These are phyloP conservation scores for Phytopythium boreale DNA, from an alignment of 352 stramenopile species.

Conservation along the genomic window DNA sequence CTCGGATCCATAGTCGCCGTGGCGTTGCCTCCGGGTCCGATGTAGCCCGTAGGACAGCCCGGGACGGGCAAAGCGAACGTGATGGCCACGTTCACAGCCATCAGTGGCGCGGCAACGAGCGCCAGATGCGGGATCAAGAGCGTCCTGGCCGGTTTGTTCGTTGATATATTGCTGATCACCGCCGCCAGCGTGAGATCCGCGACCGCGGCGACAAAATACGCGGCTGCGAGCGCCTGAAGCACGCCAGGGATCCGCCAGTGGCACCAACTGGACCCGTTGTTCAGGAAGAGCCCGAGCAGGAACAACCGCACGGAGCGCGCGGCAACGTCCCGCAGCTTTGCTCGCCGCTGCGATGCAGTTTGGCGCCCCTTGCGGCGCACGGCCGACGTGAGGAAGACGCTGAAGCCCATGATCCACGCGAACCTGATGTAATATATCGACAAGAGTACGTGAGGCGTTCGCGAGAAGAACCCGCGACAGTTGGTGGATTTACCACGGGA, in stretches of 20 bases:
- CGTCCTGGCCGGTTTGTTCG: background rate
- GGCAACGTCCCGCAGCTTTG: slow-evolving; percentile 10
- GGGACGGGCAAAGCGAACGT: slow-evolving; percentile 54
- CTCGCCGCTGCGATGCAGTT: background rate
- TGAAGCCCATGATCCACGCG: slow-evolving; percentile 84
- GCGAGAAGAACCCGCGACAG: background rate
- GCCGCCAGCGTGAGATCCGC: slow-evolving; percentile 9
- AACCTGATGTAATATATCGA: slow-evolving; percentile 35
- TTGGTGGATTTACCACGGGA: slow-evolving; percentile 55
- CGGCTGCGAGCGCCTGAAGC: slow-evolving; percentile 58
- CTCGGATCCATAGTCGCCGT: background rate
- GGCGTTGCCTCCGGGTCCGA: slow-evolving; percentile 53
- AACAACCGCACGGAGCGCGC: slow-evolving; percentile 49
- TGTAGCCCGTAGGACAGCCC: slow-evolving; percentile 70
- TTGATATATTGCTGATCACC: background rate
- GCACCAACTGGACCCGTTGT: slow-evolving; percentile 51
- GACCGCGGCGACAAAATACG: slow-evolving; percentile 35
- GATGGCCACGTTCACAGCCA: slow-evolving; percentile 46
- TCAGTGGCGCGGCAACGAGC: slow-evolving; percentile 28
- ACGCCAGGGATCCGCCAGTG: slow-evolving; percentile 75
- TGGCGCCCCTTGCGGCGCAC: background rate
- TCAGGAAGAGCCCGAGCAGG: slow-evolving; percentile 64
- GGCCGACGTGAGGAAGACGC: slow-evolving; percentile 30
- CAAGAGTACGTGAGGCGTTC: background rate
- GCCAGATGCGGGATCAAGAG: slow-evolving; percentile 21